Percentiles rank a stretch among this genome's conserved stretches.
These are phyloP conservation scores for Gossypium lobatum DNA, from an alignment of 441 rosid species.

Conservation along the genomic window DNA sequence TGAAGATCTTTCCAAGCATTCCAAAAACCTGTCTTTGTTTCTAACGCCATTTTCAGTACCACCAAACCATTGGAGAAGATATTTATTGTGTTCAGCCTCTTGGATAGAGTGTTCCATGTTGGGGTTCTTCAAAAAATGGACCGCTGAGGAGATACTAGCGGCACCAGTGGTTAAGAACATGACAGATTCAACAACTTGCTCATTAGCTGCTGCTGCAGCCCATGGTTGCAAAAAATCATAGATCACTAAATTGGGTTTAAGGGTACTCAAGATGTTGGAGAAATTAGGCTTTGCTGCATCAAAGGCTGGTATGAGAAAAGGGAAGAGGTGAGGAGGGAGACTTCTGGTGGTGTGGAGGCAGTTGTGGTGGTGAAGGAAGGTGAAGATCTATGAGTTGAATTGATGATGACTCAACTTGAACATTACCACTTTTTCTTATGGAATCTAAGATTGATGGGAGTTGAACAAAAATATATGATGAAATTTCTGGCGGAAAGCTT, in stretches of 20 bases:
- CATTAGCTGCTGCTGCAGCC: constrained; percentile 17
- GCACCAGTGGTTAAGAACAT: constrained; percentile 13
- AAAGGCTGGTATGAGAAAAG: constrained; percentile 27
- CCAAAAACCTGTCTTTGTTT: neutral
- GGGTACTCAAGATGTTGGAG: constrained; percentile 1
- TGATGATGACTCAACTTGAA: neutral
- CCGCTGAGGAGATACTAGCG: neutral
- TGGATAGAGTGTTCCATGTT: constrained; percentile 13
- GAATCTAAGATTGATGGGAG: constrained; percentile 19
- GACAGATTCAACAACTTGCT: constrained; percentile 4
- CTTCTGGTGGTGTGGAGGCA: constrained; percentile 34
- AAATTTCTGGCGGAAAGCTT: constrained; percentile 17
- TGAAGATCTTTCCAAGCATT: constrained; percentile 16
- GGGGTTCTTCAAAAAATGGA: neutral
- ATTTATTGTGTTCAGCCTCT: neutral
- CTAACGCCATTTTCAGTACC: neutral
- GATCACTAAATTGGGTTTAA: constrained; percentile 25
- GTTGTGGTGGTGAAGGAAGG: constrained; percentile 22
- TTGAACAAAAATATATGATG: constrained; percentile 19
- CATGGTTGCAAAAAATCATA: constrained; percentile 33
- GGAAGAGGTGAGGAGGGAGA: constrained; percentile 31
- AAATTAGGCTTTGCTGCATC: constrained; percentile 19
- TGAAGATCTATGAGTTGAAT: constrained; percentile 24
- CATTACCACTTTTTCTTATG: neutral
- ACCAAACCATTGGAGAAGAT: neutral